Evolutionary conservation across 768 basidiomycete genomes (phyloP).

Genomic region (Trametes punicea): DNA sequence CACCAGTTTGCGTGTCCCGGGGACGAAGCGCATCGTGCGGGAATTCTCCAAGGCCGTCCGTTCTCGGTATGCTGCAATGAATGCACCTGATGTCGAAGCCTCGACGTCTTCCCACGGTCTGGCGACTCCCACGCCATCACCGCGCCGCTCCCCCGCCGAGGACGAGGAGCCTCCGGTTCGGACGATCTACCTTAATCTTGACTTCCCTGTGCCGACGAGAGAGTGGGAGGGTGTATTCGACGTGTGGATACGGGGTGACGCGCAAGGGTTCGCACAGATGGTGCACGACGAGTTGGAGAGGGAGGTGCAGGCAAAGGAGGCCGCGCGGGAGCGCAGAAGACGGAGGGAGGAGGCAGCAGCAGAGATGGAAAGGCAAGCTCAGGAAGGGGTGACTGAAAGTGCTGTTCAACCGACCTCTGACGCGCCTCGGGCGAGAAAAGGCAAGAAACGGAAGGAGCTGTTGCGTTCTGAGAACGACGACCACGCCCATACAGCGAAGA

Average conservation of each 20-base stretch:
- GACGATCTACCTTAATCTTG: conserved; percentile 80
- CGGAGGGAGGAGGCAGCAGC: conserved; percentile 48
- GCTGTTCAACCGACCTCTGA: not conserved
- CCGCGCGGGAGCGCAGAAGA: conserved; percentile 52
- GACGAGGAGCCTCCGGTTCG: conserved; percentile 57
- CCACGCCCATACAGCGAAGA: conserved; percentile 8
- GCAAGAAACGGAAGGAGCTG: conserved; percentile 21
- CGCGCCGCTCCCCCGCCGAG: conserved; percentile 35
- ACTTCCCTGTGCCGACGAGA: conserved; percentile 78
- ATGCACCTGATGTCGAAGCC: conserved; percentile 30
- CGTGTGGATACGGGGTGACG: conserved; percentile 85
- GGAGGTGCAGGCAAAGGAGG: conserved; percentile 52
- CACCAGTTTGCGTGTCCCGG: conserved; percentile 84
- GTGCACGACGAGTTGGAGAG: conserved; percentile 57
- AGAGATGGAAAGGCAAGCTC: conserved; percentile 13
- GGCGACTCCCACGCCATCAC: conserved; percentile 47
- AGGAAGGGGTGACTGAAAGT: conserved; percentile 6
- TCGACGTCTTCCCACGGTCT: conserved; percentile 26
- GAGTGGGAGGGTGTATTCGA: conserved; percentile 94
- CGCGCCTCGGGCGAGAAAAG: not conserved
- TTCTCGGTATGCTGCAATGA: conserved; percentile 40
- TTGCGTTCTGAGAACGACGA: not conserved
- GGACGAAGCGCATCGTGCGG: conserved; percentile 87
- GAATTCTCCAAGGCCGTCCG: conserved; percentile 81
- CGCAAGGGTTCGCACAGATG: conserved; percentile 69